phyloP scores from a whole-genome alignment of 1,284 basidiomycete species.

The Puccinia hordei region DNA sequence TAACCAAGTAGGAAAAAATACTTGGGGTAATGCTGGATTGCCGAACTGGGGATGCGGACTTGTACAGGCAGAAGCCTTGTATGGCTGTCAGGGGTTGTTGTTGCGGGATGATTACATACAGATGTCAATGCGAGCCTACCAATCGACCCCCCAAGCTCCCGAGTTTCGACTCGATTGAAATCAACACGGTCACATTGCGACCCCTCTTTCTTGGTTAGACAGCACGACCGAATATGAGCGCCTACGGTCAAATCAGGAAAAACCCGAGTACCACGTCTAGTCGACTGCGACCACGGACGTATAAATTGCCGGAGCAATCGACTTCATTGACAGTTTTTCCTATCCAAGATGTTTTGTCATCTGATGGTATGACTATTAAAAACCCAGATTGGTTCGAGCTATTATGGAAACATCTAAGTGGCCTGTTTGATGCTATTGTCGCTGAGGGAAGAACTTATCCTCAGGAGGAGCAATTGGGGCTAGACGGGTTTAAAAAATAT shows the following conservation, averaged over 20 bases:
- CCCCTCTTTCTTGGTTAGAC: no score
- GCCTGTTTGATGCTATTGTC: constrained; percentile 19
- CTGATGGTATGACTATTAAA: background rate
- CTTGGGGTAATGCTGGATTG: no score
- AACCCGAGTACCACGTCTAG: background rate
- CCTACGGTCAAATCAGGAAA: constrained; percentile 8
- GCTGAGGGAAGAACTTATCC: constrained; percentile 26
- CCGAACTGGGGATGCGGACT: no score
- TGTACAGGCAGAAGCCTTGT: no score
- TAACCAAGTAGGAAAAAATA: no score
- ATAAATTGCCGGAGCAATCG: background rate
- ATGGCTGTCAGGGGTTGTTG: no score
- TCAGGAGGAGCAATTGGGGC: constrained; percentile 6
- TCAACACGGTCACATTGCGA: no score
- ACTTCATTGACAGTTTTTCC: constrained; percentile 9
- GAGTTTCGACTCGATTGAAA: no score
- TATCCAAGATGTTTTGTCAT: background rate
- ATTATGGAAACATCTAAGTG: constrained; percentile 17
- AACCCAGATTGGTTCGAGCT: constrained; percentile 2
- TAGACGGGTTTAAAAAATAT: constrained; percentile 20
- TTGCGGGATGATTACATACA: no score
- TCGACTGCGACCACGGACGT: constrained; percentile 26
- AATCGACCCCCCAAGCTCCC: no score
- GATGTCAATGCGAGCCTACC: no score
- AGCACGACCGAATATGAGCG: background rate